Evolutionary conservation across 257 asterid species (phyloP).

Genomic region (Fraxinus pennsylvanica): DNA sequence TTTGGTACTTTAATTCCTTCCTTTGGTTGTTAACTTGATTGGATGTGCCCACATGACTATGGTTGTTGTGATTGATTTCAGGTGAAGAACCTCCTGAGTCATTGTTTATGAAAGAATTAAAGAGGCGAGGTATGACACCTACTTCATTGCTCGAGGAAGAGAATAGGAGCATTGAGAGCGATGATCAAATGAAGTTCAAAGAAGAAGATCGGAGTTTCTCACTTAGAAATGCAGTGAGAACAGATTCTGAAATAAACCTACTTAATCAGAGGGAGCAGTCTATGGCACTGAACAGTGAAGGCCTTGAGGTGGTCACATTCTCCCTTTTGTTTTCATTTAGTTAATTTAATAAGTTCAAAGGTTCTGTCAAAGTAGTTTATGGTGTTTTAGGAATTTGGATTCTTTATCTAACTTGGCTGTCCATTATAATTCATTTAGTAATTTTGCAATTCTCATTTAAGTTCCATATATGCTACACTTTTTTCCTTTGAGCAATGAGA

Average conservation of each 20-base stretch:
- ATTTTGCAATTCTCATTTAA: not conserved
- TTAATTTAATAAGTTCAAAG: not conserved
- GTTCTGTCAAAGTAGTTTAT: not conserved
- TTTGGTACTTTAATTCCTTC: not conserved
- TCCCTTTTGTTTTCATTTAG: not conserved
- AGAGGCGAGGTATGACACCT: slow-evolving; percentile 90
- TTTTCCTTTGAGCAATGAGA: not conserved
- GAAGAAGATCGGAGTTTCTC: slow-evolving; percentile 83
- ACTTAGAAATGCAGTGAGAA: slow-evolving; percentile 56
- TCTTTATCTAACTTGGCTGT: not conserved
- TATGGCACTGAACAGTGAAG: slow-evolving; percentile 93
- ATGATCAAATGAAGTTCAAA: slow-evolving; percentile 52
- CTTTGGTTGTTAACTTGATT: slow-evolving; percentile 15
- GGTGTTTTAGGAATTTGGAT: not conserved
- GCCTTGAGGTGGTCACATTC: slow-evolving; percentile 72
- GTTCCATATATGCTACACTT: not conserved
- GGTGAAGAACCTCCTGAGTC: slow-evolving; percentile 98
- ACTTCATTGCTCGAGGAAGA: slow-evolving; percentile 91
- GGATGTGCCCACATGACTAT: not conserved
- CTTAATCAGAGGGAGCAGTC: slow-evolving; percentile 76
- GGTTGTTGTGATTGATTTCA: slow-evolving; percentile 26
- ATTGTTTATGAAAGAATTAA: slow-evolving; percentile 83
- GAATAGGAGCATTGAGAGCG: slow-evolving; percentile 47
- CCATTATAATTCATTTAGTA: not conserved
- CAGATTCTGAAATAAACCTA: slow-evolving; percentile 53